Base-by-base conservation (phyloP, 495 filamentous ascomycete genomes). In the Hyaloscypha variabilis region DNA sequence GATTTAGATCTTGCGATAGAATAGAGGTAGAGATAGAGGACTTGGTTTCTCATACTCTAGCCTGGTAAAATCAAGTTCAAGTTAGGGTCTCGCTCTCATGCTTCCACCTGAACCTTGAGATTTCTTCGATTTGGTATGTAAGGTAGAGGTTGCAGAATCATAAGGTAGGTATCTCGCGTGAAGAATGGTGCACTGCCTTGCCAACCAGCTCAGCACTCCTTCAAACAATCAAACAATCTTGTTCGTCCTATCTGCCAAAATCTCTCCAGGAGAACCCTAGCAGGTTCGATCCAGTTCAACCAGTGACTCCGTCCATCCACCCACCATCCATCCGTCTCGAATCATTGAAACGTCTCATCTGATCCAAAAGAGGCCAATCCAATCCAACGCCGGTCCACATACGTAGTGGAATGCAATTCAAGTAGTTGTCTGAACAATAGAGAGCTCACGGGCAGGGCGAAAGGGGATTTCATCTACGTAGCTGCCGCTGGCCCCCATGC, bases 401-500 rank as follows among this genome's bases (percentile, higher is more conserved):
- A 46, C 31, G 31, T 14, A 46, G 39, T 46, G 39, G 39, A 17
- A 46, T 46, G 39, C 39, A 46, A 46, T 34, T 34, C 31, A 34
- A 34, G 31, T 34, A 34, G 13, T 13, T 34, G 31, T 8, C 31
- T 3, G 31, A 34, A 13, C 8, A 34, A 34, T 13, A 34, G 13
- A 8, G 31, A 34, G 31, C n/a, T n/a, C n/a, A n/a, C 31, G 13
- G 19, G 19, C 11, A 46, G 17, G 39, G 14, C 26, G 34, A 3
- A 2, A 58, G 36, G 31, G 49, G 29, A 62, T 26, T 50, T 54
- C 52, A 26, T 1, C 50, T 64, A n/a, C 13, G 51, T 13, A 34
- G 29, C 51, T 14, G 30, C 29, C 21, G 25, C 19, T 55, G 60
- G 51, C 65, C 59, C 87, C 95, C 95, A 99, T 54, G 91, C 95